Conservation (phyloP, 257 asterid species). For the Agastache rugosa region DNA sequence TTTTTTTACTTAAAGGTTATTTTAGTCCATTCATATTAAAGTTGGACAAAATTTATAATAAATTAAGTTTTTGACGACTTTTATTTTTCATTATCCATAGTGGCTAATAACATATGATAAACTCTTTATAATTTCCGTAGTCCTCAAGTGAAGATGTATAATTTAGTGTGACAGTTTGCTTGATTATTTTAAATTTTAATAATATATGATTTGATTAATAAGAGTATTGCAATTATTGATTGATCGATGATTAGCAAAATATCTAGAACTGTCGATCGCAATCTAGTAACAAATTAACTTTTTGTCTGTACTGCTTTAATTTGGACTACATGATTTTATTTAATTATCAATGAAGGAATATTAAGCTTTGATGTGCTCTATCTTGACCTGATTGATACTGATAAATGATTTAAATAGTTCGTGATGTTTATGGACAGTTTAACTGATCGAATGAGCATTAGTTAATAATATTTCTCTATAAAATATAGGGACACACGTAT, state of each 20-base stretch:
- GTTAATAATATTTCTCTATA: neutral
- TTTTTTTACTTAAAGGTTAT: too few species aligned
- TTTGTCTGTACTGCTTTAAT: constrained; percentile 5
- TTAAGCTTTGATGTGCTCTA: neutral
- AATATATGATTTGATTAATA: neutral
- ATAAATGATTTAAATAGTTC: neutral
- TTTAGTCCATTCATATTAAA: too few species aligned
- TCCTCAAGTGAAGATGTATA: constrained; percentile 23
- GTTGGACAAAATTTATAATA: too few species aligned
- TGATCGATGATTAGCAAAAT: constrained; percentile 25
- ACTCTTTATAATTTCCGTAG: neutral
- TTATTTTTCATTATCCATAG: too few species aligned
- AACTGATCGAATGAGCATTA: neutral
- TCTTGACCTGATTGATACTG: neutral
- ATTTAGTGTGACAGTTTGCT: neutral
- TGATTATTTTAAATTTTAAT: neutral
- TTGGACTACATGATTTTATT: neutral
- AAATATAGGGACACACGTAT: neutral
- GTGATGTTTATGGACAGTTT: neutral
- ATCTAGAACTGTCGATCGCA: constrained; percentile 34
- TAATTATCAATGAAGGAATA: neutral
- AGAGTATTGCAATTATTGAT: constrained; percentile 5
- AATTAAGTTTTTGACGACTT: too few species aligned
- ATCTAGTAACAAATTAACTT: constrained; percentile 23
- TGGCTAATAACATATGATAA: too few species aligned